Conservation (phyloP, 768 basidiomycete genomes). For the Chiua virens region DNA sequence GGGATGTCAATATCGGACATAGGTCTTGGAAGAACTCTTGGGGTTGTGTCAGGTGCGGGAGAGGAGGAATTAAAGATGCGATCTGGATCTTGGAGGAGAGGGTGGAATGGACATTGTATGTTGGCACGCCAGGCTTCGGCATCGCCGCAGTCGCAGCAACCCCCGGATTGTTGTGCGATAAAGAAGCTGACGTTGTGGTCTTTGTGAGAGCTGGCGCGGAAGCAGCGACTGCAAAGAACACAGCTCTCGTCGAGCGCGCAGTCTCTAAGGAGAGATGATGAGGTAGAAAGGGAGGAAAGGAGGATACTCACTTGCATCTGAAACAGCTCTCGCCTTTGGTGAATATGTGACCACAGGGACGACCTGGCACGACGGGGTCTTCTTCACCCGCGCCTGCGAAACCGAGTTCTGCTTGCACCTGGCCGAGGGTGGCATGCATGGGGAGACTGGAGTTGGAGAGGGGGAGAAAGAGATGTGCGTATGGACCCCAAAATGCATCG, state of each 20-base stretch:
- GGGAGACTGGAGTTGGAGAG: conserved; percentile 62
- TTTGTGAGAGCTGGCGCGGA: conserved; percentile 81
- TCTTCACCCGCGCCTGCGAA: conserved; percentile 61
- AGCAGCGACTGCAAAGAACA: conserved; percentile 88
- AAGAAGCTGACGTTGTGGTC: conserved; percentile 93
- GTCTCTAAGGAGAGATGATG: conserved; percentile 53
- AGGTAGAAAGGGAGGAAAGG: conserved; percentile 1
- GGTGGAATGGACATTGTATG: conserved; percentile 74
- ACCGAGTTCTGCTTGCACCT: conserved; percentile 61
- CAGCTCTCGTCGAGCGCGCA: conserved; percentile 89
- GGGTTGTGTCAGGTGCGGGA: conserved; percentile 37
- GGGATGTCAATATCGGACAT: conserved; percentile 52
- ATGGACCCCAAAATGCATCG: conserved; percentile 77
- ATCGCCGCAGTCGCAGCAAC: conserved; percentile 96
- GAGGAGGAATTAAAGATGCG: conserved; percentile 6
- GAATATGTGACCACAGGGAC: conserved; percentile 83
- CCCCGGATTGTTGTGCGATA: conserved; percentile 87
- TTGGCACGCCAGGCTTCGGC: conserved; percentile 78
- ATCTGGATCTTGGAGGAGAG: conserved; percentile 40
- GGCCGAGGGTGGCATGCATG: conserved; percentile 61
- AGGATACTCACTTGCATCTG: conserved; percentile 80
- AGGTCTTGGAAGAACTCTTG: conserved; percentile 41
- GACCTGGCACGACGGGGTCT: conserved; percentile 61
- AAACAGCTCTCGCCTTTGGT: conserved; percentile 91
- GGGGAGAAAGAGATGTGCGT: conserved; percentile 71